These are phyloP conservation scores for Globisporangium parvum DNA, from an alignment of 352 stramenopile genomes.

Conservation along the genomic window DNA sequence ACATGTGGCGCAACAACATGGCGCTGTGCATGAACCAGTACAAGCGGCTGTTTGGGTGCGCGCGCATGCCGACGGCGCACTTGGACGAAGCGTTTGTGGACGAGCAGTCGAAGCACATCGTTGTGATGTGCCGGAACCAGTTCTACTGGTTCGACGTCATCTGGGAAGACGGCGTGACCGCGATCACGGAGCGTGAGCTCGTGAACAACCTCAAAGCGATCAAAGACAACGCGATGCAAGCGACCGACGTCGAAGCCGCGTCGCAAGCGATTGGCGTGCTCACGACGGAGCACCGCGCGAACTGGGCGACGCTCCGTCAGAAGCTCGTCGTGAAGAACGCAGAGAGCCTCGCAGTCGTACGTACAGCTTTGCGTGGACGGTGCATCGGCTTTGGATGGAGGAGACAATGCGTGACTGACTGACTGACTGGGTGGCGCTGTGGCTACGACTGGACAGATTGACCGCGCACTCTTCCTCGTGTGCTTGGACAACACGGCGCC, in stretches of 20 bases:
- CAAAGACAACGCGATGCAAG: conserved; percentile 70
- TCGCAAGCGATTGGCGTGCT: conserved; percentile 86
- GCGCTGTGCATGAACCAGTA: conserved; percentile 97
- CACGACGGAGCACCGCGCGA: conserved; percentile 87
- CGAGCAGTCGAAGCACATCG: conserved; percentile 86
- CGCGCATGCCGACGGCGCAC: conserved; percentile 70
- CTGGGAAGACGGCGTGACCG: conserved; percentile 79
- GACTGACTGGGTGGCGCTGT: background rate
- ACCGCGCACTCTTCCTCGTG: conserved; percentile 93
- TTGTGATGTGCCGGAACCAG: conserved; percentile 91
- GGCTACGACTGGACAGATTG: conserved; percentile 43
- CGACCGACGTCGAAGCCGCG: conserved; percentile 45
- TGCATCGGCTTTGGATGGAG: too few relatives aligned
- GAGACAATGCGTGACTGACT: too few relatives aligned
- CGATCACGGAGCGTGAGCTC: conserved; percentile 89
- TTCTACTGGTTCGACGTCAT: conserved; percentile 95
- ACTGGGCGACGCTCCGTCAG: conserved; percentile 86
- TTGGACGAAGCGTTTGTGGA: conserved; percentile 81
- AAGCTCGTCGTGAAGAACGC: conserved; percentile 70
- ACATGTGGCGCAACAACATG: conserved; percentile 83
- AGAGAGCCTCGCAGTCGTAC: conserved; percentile 77
- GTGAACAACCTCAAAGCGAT: conserved; percentile 90
- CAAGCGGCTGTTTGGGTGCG: conserved; percentile 86
- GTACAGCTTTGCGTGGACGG: background rate
- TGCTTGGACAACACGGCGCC: conserved; percentile 92